phyloP scores from a whole-genome alignment of 495 filamentous ascomycete species.

The Lasiosphaeriaceae sp. region DNA sequence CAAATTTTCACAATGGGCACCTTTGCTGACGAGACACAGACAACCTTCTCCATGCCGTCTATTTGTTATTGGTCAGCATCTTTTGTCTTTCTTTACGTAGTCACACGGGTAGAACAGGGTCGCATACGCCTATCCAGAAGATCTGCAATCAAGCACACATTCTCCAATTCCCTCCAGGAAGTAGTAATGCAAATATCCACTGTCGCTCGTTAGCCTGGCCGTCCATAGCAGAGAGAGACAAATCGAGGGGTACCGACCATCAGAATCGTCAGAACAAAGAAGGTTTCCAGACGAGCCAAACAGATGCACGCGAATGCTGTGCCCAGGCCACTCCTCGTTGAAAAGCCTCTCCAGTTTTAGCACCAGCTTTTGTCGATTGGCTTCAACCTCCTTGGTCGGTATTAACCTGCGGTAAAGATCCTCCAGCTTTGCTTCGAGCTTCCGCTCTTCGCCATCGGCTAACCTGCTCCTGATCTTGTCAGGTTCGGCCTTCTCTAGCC shows the following conservation, averaged over 20 bases:
- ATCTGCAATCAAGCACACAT: slow-evolving; percentile 81
- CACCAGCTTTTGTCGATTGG: slow-evolving; percentile 69
- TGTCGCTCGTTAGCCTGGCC: slow-evolving; percentile 36
- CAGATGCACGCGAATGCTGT: slow-evolving; percentile 83
- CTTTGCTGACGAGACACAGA: slow-evolving; percentile 89
- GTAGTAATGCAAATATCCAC: slow-evolving; percentile 98
- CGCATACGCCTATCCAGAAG: slow-evolving; percentile 76
- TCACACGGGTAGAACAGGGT: not conserved
- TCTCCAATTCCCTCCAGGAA: slow-evolving; percentile 73
- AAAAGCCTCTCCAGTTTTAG: slow-evolving; percentile 81
- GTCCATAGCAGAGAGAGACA: not conserved
- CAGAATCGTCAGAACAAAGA: slow-evolving; percentile 92
- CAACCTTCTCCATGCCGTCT: slow-evolving; percentile 96
- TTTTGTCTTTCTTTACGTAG: not conserved
- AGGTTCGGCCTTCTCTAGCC: slow-evolving; percentile 63
- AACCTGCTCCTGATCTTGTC: slow-evolving; percentile 62
- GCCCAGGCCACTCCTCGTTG: slow-evolving; percentile 86
- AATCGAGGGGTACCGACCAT: slow-evolving; percentile 83
- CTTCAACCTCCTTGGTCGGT: slow-evolving; percentile 75
- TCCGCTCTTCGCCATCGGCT: slow-evolving; percentile 70
- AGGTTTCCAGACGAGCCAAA: slow-evolving; percentile 97
- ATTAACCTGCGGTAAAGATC: slow-evolving; percentile 80
- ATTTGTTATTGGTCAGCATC: slow-evolving; percentile 25
- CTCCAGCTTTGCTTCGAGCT: slow-evolving; percentile 74
- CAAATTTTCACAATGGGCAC: slow-evolving; percentile 99